Evolutionary conservation across 257 asterid genomes (phyloP), one percentile per base, ranked within the genome.

Genomic region (Sherardia arvensis): DNA sequence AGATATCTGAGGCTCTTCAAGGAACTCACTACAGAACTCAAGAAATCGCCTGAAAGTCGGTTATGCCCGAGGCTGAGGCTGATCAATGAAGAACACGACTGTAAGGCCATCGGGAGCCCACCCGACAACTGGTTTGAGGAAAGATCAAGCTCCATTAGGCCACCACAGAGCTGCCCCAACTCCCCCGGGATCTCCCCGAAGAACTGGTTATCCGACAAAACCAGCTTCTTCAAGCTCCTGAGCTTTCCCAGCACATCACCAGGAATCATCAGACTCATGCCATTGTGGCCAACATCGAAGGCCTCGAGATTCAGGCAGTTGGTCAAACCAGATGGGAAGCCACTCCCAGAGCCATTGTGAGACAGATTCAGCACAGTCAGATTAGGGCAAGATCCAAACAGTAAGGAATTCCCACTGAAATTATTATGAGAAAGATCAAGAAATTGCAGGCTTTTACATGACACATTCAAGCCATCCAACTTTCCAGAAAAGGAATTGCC

Each of bases 91-190:
- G 95, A 76, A 62, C 98, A 91, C 1, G 64, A 58, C 0, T 59
- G 14, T 63, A 91, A 83, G 58, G 51, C 73, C 21, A 80, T 69
- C 30, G 98, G 97, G 43, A 91, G 80, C 70, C 73, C 91, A 4
- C 95, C 96, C 0, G 74, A 77, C 55, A 91, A 69, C 70, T 51
- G 64, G 71, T 91, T 91, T 0, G 59, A 69, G 0, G 95, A 86
- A 74, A 91, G 89, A 82, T 91, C 98, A 38, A 91, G 96, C 75
- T 81, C 93, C 74, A 76, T 83, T 5, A 91, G 67, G 22, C 72
- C 73, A 36, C 80, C 74, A 66, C 96, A 91, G 38, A 68, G 53
- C 18, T 45, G 65, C 21, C 80, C 95, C 76, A 91, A 62, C 63
- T 75, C 93, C 0, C 58, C 8, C 5, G 96, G 98, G 73, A 91